Conservation (phyloP, 2,329 filamentous ascomycete genomes). For the Sclerotinia minor region DNA sequence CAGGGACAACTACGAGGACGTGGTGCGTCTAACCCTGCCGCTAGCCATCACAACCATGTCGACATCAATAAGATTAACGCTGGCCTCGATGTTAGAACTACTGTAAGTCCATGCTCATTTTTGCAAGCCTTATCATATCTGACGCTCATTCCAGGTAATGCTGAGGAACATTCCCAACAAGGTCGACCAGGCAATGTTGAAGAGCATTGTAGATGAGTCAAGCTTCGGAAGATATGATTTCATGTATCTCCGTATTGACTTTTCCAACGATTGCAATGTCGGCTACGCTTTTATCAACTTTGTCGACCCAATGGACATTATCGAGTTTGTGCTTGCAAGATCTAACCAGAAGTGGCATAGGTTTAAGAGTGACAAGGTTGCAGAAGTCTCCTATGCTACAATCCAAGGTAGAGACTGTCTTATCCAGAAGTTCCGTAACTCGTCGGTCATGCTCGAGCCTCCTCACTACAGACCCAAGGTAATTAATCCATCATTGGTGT, state of each 20-base stretch:
- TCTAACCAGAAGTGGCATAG: slow-evolving; percentile 75
- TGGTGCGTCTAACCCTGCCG: slow-evolving; percentile 44
- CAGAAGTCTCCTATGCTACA: slow-evolving; percentile 94
- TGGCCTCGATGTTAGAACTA: slow-evolving; percentile 73
- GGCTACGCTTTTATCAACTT: slow-evolving; percentile 99
- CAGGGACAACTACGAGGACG: slow-evolving; percentile 43
- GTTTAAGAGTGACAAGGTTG: slow-evolving; percentile 80
- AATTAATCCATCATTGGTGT: slow-evolving; percentile 42
- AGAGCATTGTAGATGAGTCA: slow-evolving; percentile 74
- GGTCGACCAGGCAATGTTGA: slow-evolving; percentile 74
- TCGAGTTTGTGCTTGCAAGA: slow-evolving; percentile 71
- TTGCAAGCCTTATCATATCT: slow-evolving; percentile 15
- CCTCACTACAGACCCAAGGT: slow-evolving; percentile 83
- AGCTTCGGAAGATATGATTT: slow-evolving; percentile 88
- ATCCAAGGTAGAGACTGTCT: slow-evolving; percentile 92
- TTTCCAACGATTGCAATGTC: slow-evolving; percentile 83
- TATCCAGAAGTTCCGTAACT: slow-evolving; percentile 94
- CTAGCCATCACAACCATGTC: slow-evolving; percentile 61
- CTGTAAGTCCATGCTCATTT: slow-evolving; percentile 51
- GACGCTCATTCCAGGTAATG: slow-evolving; percentile 67
- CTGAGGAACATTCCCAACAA: slow-evolving; percentile 93
- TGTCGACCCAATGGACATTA: slow-evolving; percentile 73
- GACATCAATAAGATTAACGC: slow-evolving; percentile 60
- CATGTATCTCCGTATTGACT: slow-evolving; percentile 90
- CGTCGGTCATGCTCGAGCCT: slow-evolving; percentile 88